Conservation (phyloP, 139 green algal species). For the Chlorella sorokiniana region DNA sequence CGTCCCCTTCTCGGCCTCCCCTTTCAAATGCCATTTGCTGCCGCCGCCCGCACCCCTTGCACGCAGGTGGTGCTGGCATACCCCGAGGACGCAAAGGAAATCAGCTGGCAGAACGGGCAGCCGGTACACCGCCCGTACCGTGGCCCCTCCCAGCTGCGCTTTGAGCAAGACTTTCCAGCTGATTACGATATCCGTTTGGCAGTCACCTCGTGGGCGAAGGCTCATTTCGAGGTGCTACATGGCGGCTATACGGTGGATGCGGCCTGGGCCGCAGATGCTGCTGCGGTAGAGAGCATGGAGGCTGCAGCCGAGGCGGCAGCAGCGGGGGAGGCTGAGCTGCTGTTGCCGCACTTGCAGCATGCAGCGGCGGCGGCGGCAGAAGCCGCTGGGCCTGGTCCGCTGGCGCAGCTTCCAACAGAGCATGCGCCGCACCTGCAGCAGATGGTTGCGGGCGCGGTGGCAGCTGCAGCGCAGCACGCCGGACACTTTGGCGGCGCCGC, state of each 20-base stretch:
- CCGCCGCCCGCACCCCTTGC: background rate
- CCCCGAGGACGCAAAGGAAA: slow-evolving; percentile 53
- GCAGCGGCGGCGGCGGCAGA: background rate
- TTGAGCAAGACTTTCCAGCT: slow-evolving; percentile 50
- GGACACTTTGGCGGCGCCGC: background rate
- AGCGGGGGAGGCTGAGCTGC: background rate
- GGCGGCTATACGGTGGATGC: slow-evolving; percentile 4
- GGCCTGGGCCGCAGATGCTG: background rate
- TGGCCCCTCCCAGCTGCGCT: slow-evolving; percentile 45
- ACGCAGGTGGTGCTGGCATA: slow-evolving; percentile 53
- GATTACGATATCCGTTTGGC: slow-evolving; percentile 49
- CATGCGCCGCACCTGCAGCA: background rate
- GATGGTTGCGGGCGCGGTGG: background rate
- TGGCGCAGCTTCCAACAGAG: too few relatives aligned
- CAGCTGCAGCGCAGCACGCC: background rate
- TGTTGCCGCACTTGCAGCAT: background rate
- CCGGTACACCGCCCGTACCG: slow-evolving; percentile 56
- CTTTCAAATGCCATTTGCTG: background rate
- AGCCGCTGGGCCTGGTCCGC: too few relatives aligned
- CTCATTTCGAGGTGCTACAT: slow-evolving; percentile 66
- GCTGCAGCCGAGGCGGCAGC: background rate
- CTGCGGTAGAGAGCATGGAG: background rate
- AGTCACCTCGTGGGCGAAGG: slow-evolving; percentile 61
- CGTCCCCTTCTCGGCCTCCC: too few relatives aligned
- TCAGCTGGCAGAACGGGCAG: slow-evolving; percentile 61